phyloP scores from a whole-genome alignment of 2,329 filamentous ascomycete genomes.

The Cercospora zeina region DNA sequence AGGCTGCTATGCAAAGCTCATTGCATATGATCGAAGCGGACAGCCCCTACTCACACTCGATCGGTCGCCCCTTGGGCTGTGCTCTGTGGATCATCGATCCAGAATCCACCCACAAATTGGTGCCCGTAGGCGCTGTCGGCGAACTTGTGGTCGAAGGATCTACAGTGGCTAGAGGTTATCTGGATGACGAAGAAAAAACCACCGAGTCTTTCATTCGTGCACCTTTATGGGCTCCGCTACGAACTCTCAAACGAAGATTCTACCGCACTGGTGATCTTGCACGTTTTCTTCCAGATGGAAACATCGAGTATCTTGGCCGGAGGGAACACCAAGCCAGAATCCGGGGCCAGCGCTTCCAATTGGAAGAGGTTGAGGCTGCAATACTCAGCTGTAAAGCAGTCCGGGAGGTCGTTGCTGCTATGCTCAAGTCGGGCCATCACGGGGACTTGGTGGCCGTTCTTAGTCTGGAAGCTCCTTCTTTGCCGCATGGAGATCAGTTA shows the following conservation, averaged over 20 bases:
- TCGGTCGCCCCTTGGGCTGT: conserved; percentile 37
- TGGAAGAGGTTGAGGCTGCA: conserved; percentile 1
- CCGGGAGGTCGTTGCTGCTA: not conserved
- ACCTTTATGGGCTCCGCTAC: conserved; percentile 8
- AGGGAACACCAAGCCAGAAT: conserved; percentile 3
- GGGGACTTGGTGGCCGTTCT: not conserved
- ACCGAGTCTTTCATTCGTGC: conserved; percentile 36
- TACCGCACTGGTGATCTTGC: conserved; percentile 21
- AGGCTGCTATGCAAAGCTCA: not conserved
- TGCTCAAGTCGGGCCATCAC: not conserved
- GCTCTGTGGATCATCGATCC: not conserved
- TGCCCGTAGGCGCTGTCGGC: not conserved
- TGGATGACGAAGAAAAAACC: conserved; percentile 27
- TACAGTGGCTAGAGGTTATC: conserved; percentile 14
- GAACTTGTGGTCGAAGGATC: conserved; percentile 18
- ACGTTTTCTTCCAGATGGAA: conserved; percentile 7
- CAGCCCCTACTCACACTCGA: conserved; percentile 30
- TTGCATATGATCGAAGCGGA: not conserved
- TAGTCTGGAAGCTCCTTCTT: not conserved
- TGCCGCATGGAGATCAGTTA: not conserved
- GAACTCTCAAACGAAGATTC: not conserved
- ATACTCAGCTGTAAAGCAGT: not conserved
- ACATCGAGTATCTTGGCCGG: not conserved
- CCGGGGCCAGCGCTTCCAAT: conserved; percentile 5
- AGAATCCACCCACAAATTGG: not conserved